These are phyloP conservation scores for Osmanthus fragrans DNA, from an alignment of 257 asterid genomes.

Conservation along the genomic window DNA sequence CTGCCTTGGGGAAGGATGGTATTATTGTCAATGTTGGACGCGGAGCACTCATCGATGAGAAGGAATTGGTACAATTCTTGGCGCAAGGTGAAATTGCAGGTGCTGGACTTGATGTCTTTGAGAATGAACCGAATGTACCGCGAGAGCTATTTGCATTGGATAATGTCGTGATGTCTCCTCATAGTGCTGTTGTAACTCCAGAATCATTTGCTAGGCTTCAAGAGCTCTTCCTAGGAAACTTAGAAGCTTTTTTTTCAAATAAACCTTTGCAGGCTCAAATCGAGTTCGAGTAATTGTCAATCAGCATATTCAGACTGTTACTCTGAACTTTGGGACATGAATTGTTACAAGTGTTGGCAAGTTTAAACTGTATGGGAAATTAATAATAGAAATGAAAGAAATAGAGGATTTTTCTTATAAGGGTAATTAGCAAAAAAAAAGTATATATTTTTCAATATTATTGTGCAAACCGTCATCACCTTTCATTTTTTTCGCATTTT, in stretches of 20 bases:
- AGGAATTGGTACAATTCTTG: slow-evolving; percentile 55
- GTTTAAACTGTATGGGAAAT: not conserved
- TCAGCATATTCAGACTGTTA: not conserved
- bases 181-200: slow-evolving; percentile 37
- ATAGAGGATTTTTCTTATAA: not conserved
- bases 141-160: slow-evolving; percentile 49
- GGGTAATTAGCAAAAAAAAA: no score
- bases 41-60: slow-evolving; percentile 61
- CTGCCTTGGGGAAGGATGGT: slow-evolving; percentile 54
- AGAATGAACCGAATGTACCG: slow-evolving; percentile 67
- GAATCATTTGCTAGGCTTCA: slow-evolving; percentile 41
- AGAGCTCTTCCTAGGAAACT: slow-evolving; percentile 32
- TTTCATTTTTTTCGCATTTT: no score
- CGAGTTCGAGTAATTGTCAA: slow-evolving; percentile 17
- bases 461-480: no score
- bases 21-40: slow-evolving; percentile 66
- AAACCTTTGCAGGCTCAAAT: slow-evolving; percentile 50
- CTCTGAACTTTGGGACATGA: not conserved
- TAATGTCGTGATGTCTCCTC: slow-evolving; percentile 73
- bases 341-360: not conserved
- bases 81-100: slow-evolving; percentile 63
- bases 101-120: slow-evolving; percentile 79
- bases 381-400: not conserved
- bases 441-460: no score
- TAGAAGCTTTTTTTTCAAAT: slow-evolving; percentile 64